phyloP scores from a whole-genome alignment of 1,284 basidiomycete species.

The Anthracocystis walkeri region DNA sequence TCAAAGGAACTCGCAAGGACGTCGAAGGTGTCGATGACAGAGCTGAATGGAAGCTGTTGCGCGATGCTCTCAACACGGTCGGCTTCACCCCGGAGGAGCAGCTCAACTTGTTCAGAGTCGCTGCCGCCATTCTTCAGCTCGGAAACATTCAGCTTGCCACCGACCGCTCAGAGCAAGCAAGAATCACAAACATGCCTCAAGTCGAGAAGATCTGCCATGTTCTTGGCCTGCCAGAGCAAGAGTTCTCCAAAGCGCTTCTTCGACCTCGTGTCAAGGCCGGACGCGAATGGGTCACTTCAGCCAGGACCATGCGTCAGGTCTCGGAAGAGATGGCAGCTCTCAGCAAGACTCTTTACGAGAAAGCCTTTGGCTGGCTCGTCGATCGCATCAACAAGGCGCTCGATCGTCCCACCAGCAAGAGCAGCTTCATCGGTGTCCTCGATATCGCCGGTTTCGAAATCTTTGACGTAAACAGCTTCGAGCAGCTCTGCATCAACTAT shows the following conservation, averaged over 20 bases:
- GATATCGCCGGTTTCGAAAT: conserved; percentile 99
- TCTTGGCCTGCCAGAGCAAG: conserved; percentile 87
- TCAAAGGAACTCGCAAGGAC: conserved; percentile 88
- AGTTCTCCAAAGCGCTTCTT: conserved; percentile 81
- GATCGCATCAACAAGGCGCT: conserved; percentile 94
- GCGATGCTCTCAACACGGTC: conserved; percentile 84
- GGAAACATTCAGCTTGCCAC: conserved; percentile 90
- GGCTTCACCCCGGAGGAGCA: conserved; percentile 88
- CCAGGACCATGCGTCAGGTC: conserved; percentile 90
- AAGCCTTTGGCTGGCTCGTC: conserved; percentile 92
- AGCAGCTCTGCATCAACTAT: conserved; percentile 98
- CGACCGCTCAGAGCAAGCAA: conserved; percentile 87
- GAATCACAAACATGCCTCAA: conserved; percentile 73
- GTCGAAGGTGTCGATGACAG: conserved; percentile 95
- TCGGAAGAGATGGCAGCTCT: conserved; percentile 90
- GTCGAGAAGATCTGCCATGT: conserved; percentile 90
- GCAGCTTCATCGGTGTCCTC: conserved; percentile 96
- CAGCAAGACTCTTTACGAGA: conserved; percentile 97
- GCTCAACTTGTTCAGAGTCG: conserved; percentile 90
- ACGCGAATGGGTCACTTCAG: conserved; percentile 95
- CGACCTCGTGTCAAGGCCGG: conserved; percentile 87
- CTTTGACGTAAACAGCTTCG: conserved; percentile 77
- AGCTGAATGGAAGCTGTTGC: conserved; percentile 86
- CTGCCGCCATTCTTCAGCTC: conserved; percentile 93
- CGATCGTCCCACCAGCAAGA: conserved; percentile 87